Evolutionary conservation across 2,329 filamentous ascomycete genomes (phyloP).

Genomic region (Verruconis gallopava): DNA sequence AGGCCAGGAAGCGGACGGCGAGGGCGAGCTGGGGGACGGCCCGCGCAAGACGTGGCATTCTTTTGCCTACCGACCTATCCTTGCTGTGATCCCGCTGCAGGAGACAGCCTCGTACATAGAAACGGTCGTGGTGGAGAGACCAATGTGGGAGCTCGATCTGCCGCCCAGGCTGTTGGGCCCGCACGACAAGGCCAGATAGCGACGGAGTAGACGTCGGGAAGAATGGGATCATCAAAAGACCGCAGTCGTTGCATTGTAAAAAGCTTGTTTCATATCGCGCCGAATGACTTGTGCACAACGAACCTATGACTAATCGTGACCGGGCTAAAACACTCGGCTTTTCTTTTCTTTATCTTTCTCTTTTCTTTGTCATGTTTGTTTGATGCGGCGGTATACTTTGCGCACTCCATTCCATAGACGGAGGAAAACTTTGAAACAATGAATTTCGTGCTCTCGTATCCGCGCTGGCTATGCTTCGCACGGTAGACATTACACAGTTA

Average conservation of each 20-base stretch:
- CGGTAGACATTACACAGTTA: background rate
- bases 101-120: conserved; percentile 41
- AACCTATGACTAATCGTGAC: no score
- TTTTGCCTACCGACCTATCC: conserved; percentile 86
- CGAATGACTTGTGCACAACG: no score
- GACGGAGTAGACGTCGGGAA: background rate
- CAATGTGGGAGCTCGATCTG: conserved; percentile 69
- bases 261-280: no score
- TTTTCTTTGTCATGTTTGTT: no score
- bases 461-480: background rate
- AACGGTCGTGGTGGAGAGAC: conserved; percentile 78
- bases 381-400: no score
- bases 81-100: conserved; percentile 54
- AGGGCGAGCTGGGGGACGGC: conserved; percentile 12
- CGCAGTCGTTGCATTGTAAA: no score
- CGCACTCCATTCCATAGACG: no score
- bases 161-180: conserved; percentile 24
- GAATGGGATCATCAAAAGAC: no score
- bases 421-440: no score
- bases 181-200: background rate
- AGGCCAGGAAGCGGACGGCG: background rate
- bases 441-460: background rate
- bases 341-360: no score
- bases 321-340: no score
- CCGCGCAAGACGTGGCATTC: conserved; percentile 55